These are phyloP conservation scores for Earliella scabrosa DNA, from an alignment of 1,284 basidiomycete genomes.

Conservation along the genomic window DNA sequence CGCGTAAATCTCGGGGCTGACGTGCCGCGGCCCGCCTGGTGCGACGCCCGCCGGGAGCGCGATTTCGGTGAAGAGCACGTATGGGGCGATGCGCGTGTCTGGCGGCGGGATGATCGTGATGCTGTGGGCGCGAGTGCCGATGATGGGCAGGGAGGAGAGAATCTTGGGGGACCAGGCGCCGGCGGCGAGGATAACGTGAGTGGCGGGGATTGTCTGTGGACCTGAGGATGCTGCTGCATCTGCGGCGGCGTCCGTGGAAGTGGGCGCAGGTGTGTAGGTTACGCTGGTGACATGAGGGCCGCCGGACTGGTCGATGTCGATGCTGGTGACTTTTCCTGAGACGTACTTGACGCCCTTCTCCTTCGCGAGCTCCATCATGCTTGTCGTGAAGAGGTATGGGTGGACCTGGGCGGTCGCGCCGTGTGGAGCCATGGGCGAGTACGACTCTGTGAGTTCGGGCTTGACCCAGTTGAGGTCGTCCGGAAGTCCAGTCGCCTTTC, in stretches of 20 bases:
- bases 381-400: slow-evolving; percentile 79
- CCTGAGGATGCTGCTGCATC: no score
- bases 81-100: slow-evolving; percentile 54
- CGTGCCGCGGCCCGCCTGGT: slow-evolving; percentile 23
- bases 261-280: slow-evolving; percentile 43
- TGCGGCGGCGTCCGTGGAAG: slow-evolving; percentile 27
- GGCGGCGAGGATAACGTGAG: slow-evolving; percentile 75
- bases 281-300: slow-evolving; percentile 52
- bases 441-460: slow-evolving; percentile 59
- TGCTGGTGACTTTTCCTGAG: slow-evolving; percentile 45
- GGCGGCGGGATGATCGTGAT: slow-evolving; percentile 56
- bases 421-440: slow-evolving; percentile 61
- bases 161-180: slow-evolving; percentile 86
- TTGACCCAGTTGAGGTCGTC: slow-evolving; percentile 68
- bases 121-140: slow-evolving; percentile 68
- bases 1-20: slow-evolving; percentile 71
- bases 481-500: slow-evolving; percentile 50
- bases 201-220: slow-evolving; percentile 50
- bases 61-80: slow-evolving; percentile 72
- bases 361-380: slow-evolving; percentile 73
- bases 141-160: slow-evolving; percentile 55
- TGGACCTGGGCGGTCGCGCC: slow-evolving; percentile 81
- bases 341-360: slow-evolving; percentile 54
- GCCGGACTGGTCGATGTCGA: slow-evolving; percentile 41
- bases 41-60: slow-evolving; percentile 31